Percentiles rank a stretch among this genome's conserved stretches.
These are phyloP conservation scores for Coriolopsis trogii DNA, from an alignment of 1,284 basidiomycete species.

Conservation along the genomic window DNA sequence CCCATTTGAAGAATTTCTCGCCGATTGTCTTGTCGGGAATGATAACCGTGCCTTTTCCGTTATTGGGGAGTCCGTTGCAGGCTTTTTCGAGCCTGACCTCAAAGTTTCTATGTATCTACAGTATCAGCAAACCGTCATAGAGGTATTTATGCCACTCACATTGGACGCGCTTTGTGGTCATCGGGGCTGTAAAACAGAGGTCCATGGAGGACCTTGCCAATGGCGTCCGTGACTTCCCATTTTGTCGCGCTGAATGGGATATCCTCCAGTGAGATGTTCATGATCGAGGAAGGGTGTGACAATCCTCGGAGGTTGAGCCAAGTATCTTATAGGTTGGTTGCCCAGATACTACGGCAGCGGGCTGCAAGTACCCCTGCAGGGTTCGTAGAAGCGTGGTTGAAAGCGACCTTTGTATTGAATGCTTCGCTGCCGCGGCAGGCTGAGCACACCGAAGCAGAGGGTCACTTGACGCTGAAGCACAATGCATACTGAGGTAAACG, in stretches of 20 bases:
- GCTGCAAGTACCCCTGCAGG: too few relatives aligned
- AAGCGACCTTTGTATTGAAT: too few relatives aligned
- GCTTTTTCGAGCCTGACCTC: constrained; percentile 51
- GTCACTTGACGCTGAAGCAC: too few relatives aligned
- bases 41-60: constrained; percentile 56
- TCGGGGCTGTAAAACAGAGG: constrained; percentile 48
- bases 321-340: too few relatives aligned
- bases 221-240: constrained; percentile 57
- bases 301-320: background rate
- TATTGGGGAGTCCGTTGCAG: constrained; percentile 54
- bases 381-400: too few relatives aligned
- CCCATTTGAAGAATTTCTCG: constrained; percentile 47
- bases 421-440: too few relatives aligned
- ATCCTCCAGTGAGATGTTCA: constrained; percentile 37
- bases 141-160: constrained; percentile 22
- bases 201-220: constrained; percentile 57
- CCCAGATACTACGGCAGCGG: too few relatives aligned
- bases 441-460: too few relatives aligned
- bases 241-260: constrained; percentile 49
- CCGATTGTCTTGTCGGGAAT: constrained; percentile 46
- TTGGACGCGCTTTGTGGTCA: constrained; percentile 32
- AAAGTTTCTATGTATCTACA: constrained; percentile 47
- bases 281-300: background rate
- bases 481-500: too few relatives aligned
- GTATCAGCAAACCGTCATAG: background rate